Conservation (phyloP, 2,329 filamentous ascomycete genomes). For the Apiospora saccharicola region DNA sequence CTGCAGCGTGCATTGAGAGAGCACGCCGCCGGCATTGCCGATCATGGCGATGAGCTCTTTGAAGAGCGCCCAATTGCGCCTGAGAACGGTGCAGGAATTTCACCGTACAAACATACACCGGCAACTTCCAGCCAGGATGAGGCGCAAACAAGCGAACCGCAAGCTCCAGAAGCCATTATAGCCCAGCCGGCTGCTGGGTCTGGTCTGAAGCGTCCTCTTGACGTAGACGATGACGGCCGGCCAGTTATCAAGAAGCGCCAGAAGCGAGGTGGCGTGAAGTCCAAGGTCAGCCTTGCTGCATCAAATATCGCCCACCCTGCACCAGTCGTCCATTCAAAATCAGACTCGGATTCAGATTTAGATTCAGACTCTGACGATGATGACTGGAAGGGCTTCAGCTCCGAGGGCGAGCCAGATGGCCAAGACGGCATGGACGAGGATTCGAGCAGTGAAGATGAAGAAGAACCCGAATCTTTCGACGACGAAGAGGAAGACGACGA, state of each 20-base stretch:
- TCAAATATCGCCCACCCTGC: conserved; percentile 34
- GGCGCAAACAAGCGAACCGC: background rate
- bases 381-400: conserved; percentile 69
- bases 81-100: background rate
- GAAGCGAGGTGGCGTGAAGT: conserved; percentile 69
- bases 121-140: conserved; percentile 24
- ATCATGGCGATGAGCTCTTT: conserved; percentile 63
- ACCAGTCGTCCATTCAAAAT: conserved; percentile 49
- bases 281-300: conserved; percentile 56
- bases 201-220: conserved; percentile 86
- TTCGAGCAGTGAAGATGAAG: conserved; percentile 43
- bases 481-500: conserved; percentile 43
- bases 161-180: background rate
- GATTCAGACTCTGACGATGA: conserved; percentile 47
- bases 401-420: conserved; percentile 46
- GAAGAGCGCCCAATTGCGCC: conserved; percentile 35
- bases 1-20: conserved; percentile 70
- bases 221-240: conserved; percentile 78
- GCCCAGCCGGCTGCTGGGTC: conserved; percentile 61
- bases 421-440: conserved; percentile 42
- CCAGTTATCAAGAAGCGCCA: conserved; percentile 87
- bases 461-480: conserved; percentile 42
- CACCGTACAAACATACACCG: conserved; percentile 16
- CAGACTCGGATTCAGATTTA: conserved; percentile 47
- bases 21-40: conserved; percentile 68